Conservation (phyloP, 75 land plant species). For the Cryptomeria japonica region DNA sequence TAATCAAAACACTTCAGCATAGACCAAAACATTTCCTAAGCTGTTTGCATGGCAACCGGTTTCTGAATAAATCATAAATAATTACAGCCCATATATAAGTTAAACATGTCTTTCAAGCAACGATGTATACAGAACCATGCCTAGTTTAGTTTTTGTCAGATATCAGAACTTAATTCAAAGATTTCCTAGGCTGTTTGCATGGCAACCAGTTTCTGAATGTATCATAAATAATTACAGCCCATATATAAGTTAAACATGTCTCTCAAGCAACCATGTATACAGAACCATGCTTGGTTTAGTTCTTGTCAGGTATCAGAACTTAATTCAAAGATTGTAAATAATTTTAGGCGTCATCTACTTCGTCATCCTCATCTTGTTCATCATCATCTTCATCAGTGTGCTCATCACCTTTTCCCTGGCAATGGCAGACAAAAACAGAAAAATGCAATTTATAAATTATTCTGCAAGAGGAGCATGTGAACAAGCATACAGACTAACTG, state of each 20-base stretch:
- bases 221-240: background rate
- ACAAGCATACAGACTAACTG: background rate
- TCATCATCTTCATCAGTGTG: constrained; percentile 1
- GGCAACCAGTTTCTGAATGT: background rate
- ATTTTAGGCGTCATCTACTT: constrained; percentile 8
- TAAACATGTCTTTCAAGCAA: background rate
- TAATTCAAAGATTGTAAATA: background rate
- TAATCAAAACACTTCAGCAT: background rate
- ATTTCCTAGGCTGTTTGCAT: background rate
- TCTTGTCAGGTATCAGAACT: background rate
- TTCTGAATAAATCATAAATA: background rate
- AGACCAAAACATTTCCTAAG: background rate
- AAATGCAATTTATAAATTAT: background rate
- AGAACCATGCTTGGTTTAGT: background rate
- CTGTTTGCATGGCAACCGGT: background rate
- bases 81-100: background rate
- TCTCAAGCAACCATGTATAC: background rate
- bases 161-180: background rate
- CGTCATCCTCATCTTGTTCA: constrained; percentile 1
- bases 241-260: background rate
- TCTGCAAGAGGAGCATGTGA: background rate
- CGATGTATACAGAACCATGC: background rate
- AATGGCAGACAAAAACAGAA: background rate
- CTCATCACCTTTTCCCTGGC: background rate
- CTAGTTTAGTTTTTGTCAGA: background rate